Evolutionary conservation across 768 basidiomycete genomes (phyloP).

Genomic region (Auriculariales sp.): DNA sequence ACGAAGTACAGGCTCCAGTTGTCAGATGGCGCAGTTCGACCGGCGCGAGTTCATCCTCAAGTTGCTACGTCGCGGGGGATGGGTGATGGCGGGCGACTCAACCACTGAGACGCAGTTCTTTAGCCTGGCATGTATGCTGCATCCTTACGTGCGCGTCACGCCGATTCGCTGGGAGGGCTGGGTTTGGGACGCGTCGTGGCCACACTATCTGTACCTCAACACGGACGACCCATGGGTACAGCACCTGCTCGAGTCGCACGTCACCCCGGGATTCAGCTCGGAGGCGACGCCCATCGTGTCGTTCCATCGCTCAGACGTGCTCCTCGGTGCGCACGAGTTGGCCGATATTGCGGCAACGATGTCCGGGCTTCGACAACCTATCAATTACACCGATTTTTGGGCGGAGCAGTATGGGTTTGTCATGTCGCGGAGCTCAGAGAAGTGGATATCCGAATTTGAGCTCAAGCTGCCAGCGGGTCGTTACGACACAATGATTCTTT

Average conservation of each 20-base stretch:
- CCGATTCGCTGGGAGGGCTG: constrained; percentile 21
- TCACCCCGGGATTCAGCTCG: constrained; percentile 41
- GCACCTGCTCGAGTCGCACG: constrained; percentile 15
- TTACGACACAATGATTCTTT: constrained; percentile 47
- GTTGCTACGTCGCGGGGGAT: constrained; percentile 54
- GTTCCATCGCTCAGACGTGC: constrained; percentile 49
- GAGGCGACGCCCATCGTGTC: constrained; percentile 44
- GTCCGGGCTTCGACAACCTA: constrained; percentile 9
- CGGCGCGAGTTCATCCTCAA: constrained; percentile 33
- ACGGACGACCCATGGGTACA: constrained; percentile 35
- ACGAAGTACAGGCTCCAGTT: constrained; percentile 21
- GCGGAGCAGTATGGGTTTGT: no score
- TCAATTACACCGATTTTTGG: constrained; percentile 19
- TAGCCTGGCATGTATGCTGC: constrained; percentile 50
- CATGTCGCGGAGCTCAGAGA: constrained; percentile 37
- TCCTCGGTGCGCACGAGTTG: constrained; percentile 35
- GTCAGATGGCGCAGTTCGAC: constrained; percentile 28
- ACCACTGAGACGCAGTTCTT: constrained; percentile 64
- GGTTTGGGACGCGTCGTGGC: constrained; percentile 39
- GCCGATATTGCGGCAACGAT: constrained; percentile 23
- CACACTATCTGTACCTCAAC: constrained; percentile 50
- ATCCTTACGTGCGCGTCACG: constrained; percentile 51
- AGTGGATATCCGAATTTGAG: constrained; percentile 39
- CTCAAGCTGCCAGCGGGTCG: constrained; percentile 30
- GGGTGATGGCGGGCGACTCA: constrained; percentile 47